Conservation (phyloP, 1,139 yeast genomes). For the Sugiyamaella neomexicana region DNA sequence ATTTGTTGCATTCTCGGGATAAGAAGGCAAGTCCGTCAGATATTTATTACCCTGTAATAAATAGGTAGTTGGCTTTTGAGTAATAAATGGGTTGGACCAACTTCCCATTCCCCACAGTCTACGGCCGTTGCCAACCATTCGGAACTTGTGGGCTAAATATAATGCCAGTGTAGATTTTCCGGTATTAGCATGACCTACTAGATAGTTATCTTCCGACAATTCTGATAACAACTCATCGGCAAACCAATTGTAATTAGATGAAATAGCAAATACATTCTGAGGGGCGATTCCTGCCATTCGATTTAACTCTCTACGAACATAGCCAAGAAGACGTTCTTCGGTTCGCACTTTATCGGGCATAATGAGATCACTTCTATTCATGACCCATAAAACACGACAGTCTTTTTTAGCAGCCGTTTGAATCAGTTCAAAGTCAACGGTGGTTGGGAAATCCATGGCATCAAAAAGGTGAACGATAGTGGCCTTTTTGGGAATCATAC, state of each 20-base stretch:
- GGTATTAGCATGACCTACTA: constrained; percentile 71
- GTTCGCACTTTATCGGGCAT: constrained; percentile 43
- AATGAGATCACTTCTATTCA: constrained; percentile 61
- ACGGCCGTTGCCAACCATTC: constrained; percentile 11
- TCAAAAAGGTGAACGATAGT: constrained; percentile 61
- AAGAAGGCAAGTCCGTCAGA: constrained; percentile 31
- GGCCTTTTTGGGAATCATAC: constrained; percentile 50
- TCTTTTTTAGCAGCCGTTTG: constrained; percentile 40
- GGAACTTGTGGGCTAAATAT: constrained; percentile 21
- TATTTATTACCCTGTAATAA: constrained; percentile 24
- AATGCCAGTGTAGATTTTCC: constrained; percentile 66
- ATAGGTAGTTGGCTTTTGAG: constrained; percentile 27
- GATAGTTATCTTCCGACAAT: constrained; percentile 50
- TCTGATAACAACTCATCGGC: constrained; percentile 40
- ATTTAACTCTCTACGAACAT: constrained; percentile 49
- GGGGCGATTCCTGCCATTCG: constrained; percentile 43
- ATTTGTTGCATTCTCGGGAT: constrained; percentile 24
- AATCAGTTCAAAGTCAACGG: constrained; percentile 47
- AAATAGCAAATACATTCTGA: constrained; percentile 50
- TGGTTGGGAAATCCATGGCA: constrained; percentile 69
- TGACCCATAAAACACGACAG: constrained; percentile 48
- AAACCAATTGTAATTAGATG: constrained; percentile 58
- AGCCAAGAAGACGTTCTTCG: constrained; percentile 46
- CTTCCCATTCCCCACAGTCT: constrained; percentile 14
- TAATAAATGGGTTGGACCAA: constrained; percentile 30